Conservation (phyloP, 305 asterid genomes). For the Plantago rigida region DNA sequence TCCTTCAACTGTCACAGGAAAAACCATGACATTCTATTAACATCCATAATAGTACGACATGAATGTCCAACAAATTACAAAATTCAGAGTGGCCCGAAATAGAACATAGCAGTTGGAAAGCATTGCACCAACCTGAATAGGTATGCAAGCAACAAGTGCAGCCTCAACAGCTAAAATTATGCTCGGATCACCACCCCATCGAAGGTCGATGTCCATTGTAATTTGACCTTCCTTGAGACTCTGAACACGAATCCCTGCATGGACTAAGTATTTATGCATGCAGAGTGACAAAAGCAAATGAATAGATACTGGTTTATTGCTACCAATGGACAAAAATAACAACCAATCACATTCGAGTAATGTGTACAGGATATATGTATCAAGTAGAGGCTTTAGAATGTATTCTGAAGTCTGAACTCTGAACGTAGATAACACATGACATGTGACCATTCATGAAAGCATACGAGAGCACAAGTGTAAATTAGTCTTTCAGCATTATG, state of each 20-base stretch:
- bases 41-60: neutral
- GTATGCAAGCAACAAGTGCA: slow-evolving; percentile 86
- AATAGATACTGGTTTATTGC: slow-evolving; percentile 2
- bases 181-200: slow-evolving; percentile 99
- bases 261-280: slow-evolving; percentile 23
- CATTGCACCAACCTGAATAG: slow-evolving; percentile 65
- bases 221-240: slow-evolving; percentile 95
- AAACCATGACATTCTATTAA: slow-evolving; percentile 11
- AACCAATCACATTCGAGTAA: neutral
- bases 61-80: slow-evolving; percentile 1
- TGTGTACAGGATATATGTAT: too few relatives aligned
- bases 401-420: too few relatives aligned
- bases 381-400: too few relatives aligned
- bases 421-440: too few relatives aligned
- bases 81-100: neutral
- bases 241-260: slow-evolving; percentile 94
- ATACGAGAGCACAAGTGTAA: too few relatives aligned
- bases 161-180: slow-evolving; percentile 91
- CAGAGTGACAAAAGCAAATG: slow-evolving; percentile 13
- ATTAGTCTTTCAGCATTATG: too few relatives aligned
- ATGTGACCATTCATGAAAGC: too few relatives aligned
- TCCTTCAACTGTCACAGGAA: slow-evolving; percentile 72
- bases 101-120: neutral
- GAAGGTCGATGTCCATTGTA: slow-evolving; percentile 91
- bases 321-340: neutral